These are phyloP conservation scores for Triangularia setosa DNA, from an alignment of 2,329 filamentous ascomycete species.

Conservation along the genomic window DNA sequence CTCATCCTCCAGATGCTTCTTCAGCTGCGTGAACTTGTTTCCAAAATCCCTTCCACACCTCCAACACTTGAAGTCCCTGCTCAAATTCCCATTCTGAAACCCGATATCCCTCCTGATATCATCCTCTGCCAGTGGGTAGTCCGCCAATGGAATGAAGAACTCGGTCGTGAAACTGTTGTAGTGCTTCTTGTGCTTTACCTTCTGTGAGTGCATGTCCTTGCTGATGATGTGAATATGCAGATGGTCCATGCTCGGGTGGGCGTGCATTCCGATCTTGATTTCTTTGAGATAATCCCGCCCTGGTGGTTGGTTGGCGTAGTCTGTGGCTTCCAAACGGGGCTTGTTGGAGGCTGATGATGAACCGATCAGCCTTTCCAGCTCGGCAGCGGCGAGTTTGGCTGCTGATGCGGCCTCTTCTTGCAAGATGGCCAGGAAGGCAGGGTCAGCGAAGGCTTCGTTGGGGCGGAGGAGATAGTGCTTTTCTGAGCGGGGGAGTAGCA, in stretches of 20 bases:
- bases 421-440: constrained; percentile 63
- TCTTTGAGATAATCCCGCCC: constrained; percentile 78
- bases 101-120: constrained; percentile 60
- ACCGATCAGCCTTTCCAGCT: constrained; percentile 69
- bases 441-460: constrained; percentile 70
- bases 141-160: constrained; percentile 75
- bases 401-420: constrained; percentile 59
- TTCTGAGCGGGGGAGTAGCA: constrained; percentile 75
- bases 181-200: constrained; percentile 76
- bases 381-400: constrained; percentile 62
- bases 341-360: constrained; percentile 59
- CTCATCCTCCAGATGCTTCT: constrained; percentile 63
- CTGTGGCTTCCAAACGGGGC: constrained; percentile 61
- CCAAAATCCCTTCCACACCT: constrained; percentile 71
- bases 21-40: constrained; percentile 69
- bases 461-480: constrained; percentile 63
- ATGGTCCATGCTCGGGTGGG: constrained; percentile 86
- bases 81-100: constrained; percentile 53
- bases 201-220: constrained; percentile 69
- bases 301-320: constrained; percentile 58
- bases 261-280: constrained; percentile 76
- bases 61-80: constrained; percentile 74
- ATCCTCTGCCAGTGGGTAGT: constrained; percentile 69
- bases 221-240: constrained; percentile 86
- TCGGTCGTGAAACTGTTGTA: constrained; percentile 87